Evolutionary conservation across 2,329 filamentous ascomycete species (phyloP), one percentile per base, ranked within the genome.

Genomic region (Aspergillus arachidicola): DNA sequence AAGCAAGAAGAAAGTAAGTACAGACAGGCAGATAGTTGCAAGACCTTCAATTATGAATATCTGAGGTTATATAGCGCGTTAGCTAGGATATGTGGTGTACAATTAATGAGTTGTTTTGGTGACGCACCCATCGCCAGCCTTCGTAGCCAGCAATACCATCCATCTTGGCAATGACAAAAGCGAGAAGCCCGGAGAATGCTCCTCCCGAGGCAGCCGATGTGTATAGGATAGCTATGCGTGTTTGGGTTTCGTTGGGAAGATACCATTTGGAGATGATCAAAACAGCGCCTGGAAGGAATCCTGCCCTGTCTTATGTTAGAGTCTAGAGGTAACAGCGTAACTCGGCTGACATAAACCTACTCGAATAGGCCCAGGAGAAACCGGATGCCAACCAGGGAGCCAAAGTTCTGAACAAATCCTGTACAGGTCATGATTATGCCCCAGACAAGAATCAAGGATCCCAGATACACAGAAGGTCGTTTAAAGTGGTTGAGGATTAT

Each of bases 181-280:
- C 93, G 7, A 96, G 83, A 1, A 96, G 84, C 10, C 92, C 92
- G 30, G 91, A 92, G 71, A 96, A 96, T 0, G 92, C 91, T 1
- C 92, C 92, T 0, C 90, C 89, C 0, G 93, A 78, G 1, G 91
- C 90, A 1, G 91, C 91, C 0, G 91, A 89, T 0, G 89, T 91
- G 80, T 94, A 94, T 79, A 94, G 93, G 63, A 92, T 86, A 26
- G 91, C 89, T 55, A 89, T 86, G 34, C 91, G 85, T 23, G 91
- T 83, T 61, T 91, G 91, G 57, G 93, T 89, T 72, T 94, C 91
- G 28, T 83, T 85, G 32, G 91, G 84, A 73, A 87, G 89, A 72
- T 94, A 95, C 91, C 91, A 94, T 73, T 89, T 92, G 0, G 87
- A 90, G 0, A 93, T 83, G 71, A 92, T 92, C 75, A 91, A 93